phyloP scores from a whole-genome alignment of 2,329 filamentous ascomycete genomes.

The Stemphylium lycopersici region DNA sequence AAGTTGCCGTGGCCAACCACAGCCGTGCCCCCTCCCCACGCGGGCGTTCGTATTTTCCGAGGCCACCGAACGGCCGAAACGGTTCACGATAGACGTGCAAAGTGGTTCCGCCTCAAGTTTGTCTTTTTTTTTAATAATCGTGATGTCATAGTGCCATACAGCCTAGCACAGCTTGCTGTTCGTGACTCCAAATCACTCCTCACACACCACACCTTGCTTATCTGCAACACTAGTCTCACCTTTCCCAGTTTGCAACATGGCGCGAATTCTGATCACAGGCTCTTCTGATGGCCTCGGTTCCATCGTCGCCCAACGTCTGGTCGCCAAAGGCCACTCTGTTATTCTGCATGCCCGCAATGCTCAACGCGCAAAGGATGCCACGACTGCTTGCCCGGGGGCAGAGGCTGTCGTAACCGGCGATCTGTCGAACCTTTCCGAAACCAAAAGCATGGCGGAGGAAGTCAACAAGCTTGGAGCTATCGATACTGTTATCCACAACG shows the following conservation, averaged over 20 bases:
- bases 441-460: conserved; percentile 58
- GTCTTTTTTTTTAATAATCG: background rate
- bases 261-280: conserved; percentile 61
- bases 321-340: conserved; percentile 60
- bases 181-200: background rate
- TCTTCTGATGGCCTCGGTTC: conserved; percentile 64
- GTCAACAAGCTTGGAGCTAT: conserved; percentile 59
- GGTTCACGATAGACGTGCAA: background rate
- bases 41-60: background rate
- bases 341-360: conserved; percentile 63
- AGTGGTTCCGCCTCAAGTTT: background rate
- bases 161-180: background rate
- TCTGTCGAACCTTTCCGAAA: conserved; percentile 58
- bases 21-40: background rate
- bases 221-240: background rate
- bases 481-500: conserved; percentile 65
- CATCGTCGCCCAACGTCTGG: conserved; percentile 57
- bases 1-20: background rate
- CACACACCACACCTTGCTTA: background rate
- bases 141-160: background rate
- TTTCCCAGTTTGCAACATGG: conserved; percentile 42
- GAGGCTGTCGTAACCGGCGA: conserved; percentile 61
- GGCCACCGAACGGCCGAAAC: background rate
- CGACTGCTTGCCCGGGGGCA: conserved; percentile 56
- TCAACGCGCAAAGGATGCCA: conserved; percentile 59